phyloP scores from a whole-genome alignment of 2,329 filamentous ascomycete species.

The Trichoderma endophyticum region DNA sequence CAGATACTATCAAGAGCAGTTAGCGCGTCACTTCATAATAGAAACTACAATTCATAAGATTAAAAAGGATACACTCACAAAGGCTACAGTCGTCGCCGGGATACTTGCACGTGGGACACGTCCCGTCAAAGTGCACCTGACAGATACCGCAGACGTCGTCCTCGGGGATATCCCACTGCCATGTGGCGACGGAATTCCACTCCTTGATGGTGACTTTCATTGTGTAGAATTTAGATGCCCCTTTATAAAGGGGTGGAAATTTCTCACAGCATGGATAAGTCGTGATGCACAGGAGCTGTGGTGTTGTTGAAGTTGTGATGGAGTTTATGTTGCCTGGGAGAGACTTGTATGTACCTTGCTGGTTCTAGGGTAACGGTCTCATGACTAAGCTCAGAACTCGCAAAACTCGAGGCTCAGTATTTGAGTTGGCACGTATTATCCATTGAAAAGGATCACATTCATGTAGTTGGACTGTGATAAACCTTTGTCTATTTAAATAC shows the following conservation, averaged over 20 bases:
- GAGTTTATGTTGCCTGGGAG: not conserved
- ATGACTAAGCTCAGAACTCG: not conserved
- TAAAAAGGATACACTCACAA: slow-evolving; percentile 51
- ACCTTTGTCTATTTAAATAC: not conserved
- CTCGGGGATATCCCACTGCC: slow-evolving; percentile 96
- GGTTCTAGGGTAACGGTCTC: slow-evolving; percentile 3
- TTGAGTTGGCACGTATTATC: not conserved
- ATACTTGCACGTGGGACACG: slow-evolving; percentile 96
- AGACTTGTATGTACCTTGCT: not conserved
- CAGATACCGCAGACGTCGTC: slow-evolving; percentile 99
- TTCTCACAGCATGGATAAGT: not conserved
- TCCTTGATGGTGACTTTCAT: slow-evolving; percentile 97
- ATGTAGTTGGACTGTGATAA: not conserved
- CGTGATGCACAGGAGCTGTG: not conserved
- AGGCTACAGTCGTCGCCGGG: slow-evolving; percentile 94
- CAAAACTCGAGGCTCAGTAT: not conserved
- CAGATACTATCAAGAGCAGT: slow-evolving; percentile 64
- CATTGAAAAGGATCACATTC: not conserved
- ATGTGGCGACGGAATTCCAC: slow-evolving; percentile 93
- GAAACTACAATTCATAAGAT: no score
- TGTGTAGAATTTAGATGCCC: not conserved
- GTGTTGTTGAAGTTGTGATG: not conserved
- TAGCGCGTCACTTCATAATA: not conserved
- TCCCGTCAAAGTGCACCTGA: slow-evolving; percentile 95
- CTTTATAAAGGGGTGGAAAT: not conserved